Evolutionary conservation across 108 stramenopile species (phyloP), one percentile per base, ranked within the genome.

Genomic region (Nitzschia sp.): DNA sequence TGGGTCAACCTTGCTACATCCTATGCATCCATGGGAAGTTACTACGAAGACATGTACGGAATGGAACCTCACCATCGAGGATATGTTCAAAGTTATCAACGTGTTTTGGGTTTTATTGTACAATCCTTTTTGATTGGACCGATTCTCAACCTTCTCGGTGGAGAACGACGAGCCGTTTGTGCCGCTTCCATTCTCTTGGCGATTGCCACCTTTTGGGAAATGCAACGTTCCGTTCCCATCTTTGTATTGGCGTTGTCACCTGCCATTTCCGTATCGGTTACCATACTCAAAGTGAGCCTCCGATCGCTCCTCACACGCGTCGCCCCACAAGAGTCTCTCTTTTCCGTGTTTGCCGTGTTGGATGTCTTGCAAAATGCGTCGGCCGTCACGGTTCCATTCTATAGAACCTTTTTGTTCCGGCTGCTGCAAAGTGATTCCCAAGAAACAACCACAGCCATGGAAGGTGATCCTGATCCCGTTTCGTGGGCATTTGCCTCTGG

Each of bases 11-110:
- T 79, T 25, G 80, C 90, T 1, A 91, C 90, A 9, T 77, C 71
- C n/a, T 91, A 85, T 63, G 67, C 83, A 0, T 72, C 72, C 24
- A 80, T 91, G 80, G 85, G 83, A 58, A 75, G 67, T 10, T 91
- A 84, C 63, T 91, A 91, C 53, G 90, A 91, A 71, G 85, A 88
- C 62, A 86, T 86, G 82, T 91, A 86, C 56, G 78, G 80, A 3
- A 52, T 91, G 22, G 82, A 86, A 56, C 80, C 90, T 19, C 85
- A 87, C 56, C 63, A 72, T 19, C 73, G 87, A 50, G 90, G 90
- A 20, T 91, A 88, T 62, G 78, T 91, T 48, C 76, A 84, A 51
- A 79, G 78, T 14, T 91, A 88, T 70, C 85, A 88, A 58, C 67
- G 65, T 52, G 40, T 77, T 19, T 48, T 87, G 34, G 59, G 57